Conservation (phyloP, 305 asterid species). For the Rubia peregrina region DNA sequence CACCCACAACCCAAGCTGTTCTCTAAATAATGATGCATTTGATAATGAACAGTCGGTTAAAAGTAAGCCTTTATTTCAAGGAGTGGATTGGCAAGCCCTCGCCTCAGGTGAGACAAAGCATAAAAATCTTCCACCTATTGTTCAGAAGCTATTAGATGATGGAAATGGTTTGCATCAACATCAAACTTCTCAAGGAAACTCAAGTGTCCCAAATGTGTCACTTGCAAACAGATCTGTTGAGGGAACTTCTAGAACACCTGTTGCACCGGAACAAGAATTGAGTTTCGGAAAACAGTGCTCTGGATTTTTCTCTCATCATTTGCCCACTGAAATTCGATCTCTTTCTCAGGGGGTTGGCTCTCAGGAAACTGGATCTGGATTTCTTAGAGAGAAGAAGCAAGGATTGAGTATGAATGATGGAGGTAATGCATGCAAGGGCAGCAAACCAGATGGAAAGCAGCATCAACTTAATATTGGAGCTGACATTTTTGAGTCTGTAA, state of each 20-base stretch:
- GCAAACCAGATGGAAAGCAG: constrained; percentile 42
- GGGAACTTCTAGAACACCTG: constrained; percentile 45
- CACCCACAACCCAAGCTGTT: constrained; percentile 95
- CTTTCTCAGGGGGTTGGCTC: constrained; percentile 45
- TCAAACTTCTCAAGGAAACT: constrained; percentile 49
- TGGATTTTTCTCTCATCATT: constrained; percentile 26
- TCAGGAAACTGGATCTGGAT: constrained; percentile 48
- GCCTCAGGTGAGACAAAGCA: constrained; percentile 59
- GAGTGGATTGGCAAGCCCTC: constrained; percentile 92
- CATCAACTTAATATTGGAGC: constrained; percentile 40
- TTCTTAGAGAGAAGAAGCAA: constrained; percentile 41
- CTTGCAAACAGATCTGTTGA: constrained; percentile 35
- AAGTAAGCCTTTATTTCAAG: constrained; percentile 88
- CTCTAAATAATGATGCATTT: constrained; percentile 57
- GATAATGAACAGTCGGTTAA: constrained; percentile 89
- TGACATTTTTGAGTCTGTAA: constrained; percentile 69
- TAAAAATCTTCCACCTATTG: constrained; percentile 44
- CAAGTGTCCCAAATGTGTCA: constrained; percentile 41
- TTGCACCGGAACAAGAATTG: constrained; percentile 52
- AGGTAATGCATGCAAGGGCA: constrained; percentile 35
- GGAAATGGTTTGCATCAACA: constrained; percentile 45
- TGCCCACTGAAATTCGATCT: constrained; percentile 25
- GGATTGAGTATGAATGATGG: constrained; percentile 40
- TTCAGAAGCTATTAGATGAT: constrained; percentile 40
- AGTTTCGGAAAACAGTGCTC: constrained; percentile 39